These are phyloP conservation scores for Barnettozyma pratensis DNA, from an alignment of 805 yeast species.

Conservation along the genomic window DNA sequence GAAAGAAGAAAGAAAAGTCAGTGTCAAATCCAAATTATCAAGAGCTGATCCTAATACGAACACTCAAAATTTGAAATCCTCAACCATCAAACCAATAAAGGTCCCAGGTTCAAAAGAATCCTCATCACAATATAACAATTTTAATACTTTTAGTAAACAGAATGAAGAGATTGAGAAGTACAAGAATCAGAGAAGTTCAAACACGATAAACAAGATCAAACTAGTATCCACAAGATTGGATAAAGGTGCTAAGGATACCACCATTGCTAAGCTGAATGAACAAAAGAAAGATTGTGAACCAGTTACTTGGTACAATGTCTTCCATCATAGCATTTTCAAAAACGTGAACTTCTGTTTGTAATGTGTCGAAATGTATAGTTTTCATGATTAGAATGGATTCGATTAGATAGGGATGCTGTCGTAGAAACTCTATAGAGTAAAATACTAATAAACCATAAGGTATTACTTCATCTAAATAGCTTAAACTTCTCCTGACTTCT, in stretches of 20 bases:
- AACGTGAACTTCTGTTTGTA: slow-evolving; percentile 31
- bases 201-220: slow-evolving; percentile 1
- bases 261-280: background rate
- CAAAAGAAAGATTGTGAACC: slow-evolving; percentile 33
- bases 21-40: slow-evolving; percentile 1
- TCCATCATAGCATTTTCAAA: slow-evolving; percentile 47
- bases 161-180: slow-evolving; percentile 1
- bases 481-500: no score
- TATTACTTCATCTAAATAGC: background rate
- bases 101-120: background rate
- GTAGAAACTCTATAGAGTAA: no score
- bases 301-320: slow-evolving; percentile 47
- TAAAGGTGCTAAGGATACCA: background rate
- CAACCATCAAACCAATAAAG: background rate
- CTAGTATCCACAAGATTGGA: slow-evolving; percentile 2
- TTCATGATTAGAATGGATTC: no score
- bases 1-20: slow-evolving; percentile 11
- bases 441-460: no score
- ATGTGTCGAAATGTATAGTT: background rate
- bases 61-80: no score
- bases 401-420: no score
- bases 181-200: slow-evolving; percentile 2
- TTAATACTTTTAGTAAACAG: background rate
- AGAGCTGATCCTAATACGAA: background rate
- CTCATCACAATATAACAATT: background rate